Conservation (phyloP, 306 rosid species). For the Myrica gale region DNA sequence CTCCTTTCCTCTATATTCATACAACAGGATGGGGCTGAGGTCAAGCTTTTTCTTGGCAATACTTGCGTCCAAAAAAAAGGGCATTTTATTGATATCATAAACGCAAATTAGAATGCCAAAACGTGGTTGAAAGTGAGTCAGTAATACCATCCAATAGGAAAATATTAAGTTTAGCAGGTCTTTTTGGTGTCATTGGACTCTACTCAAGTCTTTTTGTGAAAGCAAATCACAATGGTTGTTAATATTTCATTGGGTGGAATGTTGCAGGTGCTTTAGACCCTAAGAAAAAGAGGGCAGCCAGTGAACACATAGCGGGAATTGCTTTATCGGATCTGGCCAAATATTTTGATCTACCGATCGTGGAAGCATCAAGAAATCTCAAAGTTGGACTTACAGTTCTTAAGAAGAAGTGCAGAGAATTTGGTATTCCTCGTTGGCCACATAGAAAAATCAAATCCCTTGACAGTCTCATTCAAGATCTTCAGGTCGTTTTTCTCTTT, state of each 20-base stretch:
- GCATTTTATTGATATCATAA: too few species aligned
- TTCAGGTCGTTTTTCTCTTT: constrained; percentile 58
- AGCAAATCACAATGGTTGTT: not conserved
- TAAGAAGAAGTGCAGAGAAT: constrained; percentile 86
- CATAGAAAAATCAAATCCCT: constrained; percentile 93
- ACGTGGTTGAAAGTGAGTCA: too few species aligned
- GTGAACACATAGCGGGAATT: constrained; percentile 58
- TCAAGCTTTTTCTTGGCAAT: constrained; percentile 5
- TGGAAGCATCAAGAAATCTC: constrained; percentile 73
- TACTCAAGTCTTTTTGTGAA: not conserved
- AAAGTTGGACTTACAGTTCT: constrained; percentile 85
- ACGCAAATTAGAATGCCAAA: too few species aligned
- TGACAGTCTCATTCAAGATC: constrained; percentile 78
- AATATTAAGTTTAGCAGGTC: too few species aligned
- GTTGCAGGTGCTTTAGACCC: constrained; percentile 46
- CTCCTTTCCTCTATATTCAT: constrained; percentile 13
- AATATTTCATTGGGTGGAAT: constrained; percentile 20
- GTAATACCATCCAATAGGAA: too few species aligned
- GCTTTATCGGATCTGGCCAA: constrained; percentile 72
- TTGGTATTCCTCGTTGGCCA: constrained; percentile 93
- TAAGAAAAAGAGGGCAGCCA: constrained; percentile 75
- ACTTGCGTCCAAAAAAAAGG: not conserved
- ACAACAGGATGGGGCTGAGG: constrained; percentile 18
- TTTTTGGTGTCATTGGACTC: not conserved
- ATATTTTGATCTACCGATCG: constrained; percentile 77